Evolutionary conservation across 768 basidiomycete genomes (phyloP).

Genomic region (Auriscalpium vulgare): DNA sequence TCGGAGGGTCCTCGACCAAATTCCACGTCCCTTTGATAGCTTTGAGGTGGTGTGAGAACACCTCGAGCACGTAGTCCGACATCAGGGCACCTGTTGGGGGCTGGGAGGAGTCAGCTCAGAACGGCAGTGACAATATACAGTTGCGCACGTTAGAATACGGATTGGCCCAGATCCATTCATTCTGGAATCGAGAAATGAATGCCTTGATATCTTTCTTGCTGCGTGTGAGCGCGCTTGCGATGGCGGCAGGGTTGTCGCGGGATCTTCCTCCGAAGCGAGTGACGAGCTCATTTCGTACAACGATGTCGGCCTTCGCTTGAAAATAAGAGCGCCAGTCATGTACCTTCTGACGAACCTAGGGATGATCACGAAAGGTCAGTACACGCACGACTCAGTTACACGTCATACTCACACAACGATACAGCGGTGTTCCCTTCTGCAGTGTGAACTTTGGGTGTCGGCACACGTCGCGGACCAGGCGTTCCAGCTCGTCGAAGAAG

Average conservation of each 20-base stretch:
- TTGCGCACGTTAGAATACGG: background rate
- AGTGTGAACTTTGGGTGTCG: background rate
- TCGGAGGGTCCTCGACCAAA: background rate
- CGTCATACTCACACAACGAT: background rate
- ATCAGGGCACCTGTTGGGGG: background rate
- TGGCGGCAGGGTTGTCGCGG: background rate
- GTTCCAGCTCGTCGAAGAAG: background rate
- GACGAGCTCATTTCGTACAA: background rate
- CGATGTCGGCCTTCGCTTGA: background rate
- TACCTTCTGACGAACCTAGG: background rate
- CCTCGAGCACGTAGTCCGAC: background rate
- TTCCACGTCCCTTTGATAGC: background rate
- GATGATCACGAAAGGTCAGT: background rate
- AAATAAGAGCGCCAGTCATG: background rate
- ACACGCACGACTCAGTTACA: background rate
- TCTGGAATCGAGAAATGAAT: background rate
- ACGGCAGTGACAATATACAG: too few relatives aligned
- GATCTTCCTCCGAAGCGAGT: background rate
- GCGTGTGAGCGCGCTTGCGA: background rate
- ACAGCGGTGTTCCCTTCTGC: background rate
- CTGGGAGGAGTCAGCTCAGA: background rate
- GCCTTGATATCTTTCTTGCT: background rate
- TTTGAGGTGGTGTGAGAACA: background rate
- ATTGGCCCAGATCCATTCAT: background rate
- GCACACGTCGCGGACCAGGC: background rate